Evolutionary conservation across 2,329 filamentous ascomycete species (phyloP), one percentile per base, ranked within the genome.

Genomic region (Cladosporium sp.): DNA sequence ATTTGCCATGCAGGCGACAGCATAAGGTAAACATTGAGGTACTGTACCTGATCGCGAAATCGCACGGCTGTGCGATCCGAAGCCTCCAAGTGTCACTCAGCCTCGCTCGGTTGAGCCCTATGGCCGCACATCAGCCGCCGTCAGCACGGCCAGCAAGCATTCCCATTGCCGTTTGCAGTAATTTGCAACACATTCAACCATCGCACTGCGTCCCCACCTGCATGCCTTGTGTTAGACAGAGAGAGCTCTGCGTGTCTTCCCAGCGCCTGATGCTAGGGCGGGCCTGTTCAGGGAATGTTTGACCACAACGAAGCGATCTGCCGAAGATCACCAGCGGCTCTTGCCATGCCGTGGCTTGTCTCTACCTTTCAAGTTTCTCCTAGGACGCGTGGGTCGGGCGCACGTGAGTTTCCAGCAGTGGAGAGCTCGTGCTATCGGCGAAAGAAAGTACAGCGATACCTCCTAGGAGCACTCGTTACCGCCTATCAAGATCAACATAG

Each of bases 351-450:
- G 51, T 22, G 30, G 30, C 5, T 3, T 9, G 5, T 9, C 15
- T 25, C n/a, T 36, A 20, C 38, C 39, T 43, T 14, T 38, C 39
- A 36, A n/a, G n/a, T 43, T 55, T 12, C 38, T 30, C 38, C 17
- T 12, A 19, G 4, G 5, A 43, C 51, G 51, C 51, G 34, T 36
- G 15, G 22, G 39, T 43, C 9, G 17, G 17, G 19, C 25, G 37
- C 51, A 55, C 51, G 51, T 55, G 51, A 55, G 51, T 55, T 55
- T 47, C 43, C 43, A 30, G 43, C 11, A 19, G 51, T 19, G 22
- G 6, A n/a, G 22, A 22, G 17, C 15, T 19, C 25, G 11, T 43
- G 11, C 15, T 42, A 11, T 34, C 30, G 25, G 28, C 39, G 36
- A 39, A 39, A 52, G 20, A 12, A 30, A 17, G 22, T 19, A 47